Evolutionary conservation across 371 early-diverging fungal species (phyloP), one percentile per base, ranked within the genome.

Genomic region (Capillidium rhysosporum): DNA sequence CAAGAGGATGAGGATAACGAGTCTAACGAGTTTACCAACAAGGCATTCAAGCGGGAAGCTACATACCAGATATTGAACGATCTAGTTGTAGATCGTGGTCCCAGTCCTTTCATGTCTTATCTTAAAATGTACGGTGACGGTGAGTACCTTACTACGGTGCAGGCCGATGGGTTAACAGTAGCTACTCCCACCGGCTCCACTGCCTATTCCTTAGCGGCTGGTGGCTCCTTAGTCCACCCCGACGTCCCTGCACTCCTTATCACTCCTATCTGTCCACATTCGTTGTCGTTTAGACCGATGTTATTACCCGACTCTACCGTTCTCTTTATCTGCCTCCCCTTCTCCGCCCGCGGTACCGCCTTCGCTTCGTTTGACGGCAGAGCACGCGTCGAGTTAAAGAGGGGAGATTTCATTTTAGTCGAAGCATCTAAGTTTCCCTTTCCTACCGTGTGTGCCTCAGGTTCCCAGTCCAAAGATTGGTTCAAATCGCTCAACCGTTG

Each of bases 111-210:
- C 61, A 84, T 94, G 79, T 71, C 78, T 21, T 63, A 82, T 58
- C 64, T 96, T 18, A 94, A 96, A 57, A 63, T 96, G 14, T 94
- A 82, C 66, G 92, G 86, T 29, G 86, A 86, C 59, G 84, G 84
- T 28, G 65, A 70, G 30, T 89, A 84, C 49, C 64, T 89, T 56
- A 89, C 90, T 0, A 82, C 81, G 2, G 77, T 86, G 0, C 85
- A 84, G 60, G 89, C 90, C 0, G 96, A 95, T 59, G 96, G 94
- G 0, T 63, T 95, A 48, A 80, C 84, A 43, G 69, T 96, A 47
- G 77, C 90, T 0, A 93, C 95, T 1, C 91, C 95, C 0, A 95
- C 95, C 0, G 95, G 95, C 10, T 88, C 89, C 0, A 95, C 95
- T 0, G 95, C 94, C 0, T 95, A 94, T 62, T 85, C 86, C 24